Evolutionary conservation across 1,284 basidiomycete species (phyloP).

Genomic region (Xerocomus amazonicus): DNA sequence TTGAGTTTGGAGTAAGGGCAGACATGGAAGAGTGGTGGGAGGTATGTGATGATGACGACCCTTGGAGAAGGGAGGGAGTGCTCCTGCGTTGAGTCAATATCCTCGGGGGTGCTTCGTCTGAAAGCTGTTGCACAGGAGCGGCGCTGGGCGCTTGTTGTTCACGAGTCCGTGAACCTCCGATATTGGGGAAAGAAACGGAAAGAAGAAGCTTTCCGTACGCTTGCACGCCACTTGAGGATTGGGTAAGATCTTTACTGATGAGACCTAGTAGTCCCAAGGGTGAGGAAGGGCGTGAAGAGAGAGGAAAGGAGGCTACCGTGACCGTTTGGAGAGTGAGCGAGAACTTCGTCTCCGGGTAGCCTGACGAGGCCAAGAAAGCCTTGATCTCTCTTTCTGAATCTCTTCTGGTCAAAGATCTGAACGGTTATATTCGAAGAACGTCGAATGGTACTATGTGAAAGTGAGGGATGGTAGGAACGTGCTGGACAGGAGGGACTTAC

Average conservation of each 20-base stretch:
- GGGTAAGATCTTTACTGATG: slow-evolving; percentile 30
- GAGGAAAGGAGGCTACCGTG: slow-evolving; percentile 22
- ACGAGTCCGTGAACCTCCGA: slow-evolving; percentile 21
- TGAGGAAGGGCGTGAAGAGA: slow-evolving; percentile 8
- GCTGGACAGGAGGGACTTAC: slow-evolving; percentile 42
- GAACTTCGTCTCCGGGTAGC: slow-evolving; percentile 26
- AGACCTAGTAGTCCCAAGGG: slow-evolving; percentile 20
- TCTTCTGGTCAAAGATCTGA: slow-evolving; percentile 97
- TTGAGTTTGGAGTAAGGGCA: slow-evolving; percentile 9
- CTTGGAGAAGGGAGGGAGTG: slow-evolving; percentile 22
- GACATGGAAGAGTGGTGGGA: slow-evolving; percentile 21
- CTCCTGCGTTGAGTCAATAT: slow-evolving; percentile 23
- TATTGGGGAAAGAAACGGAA: slow-evolving; percentile 29
- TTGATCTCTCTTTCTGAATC: slow-evolving; percentile 97
- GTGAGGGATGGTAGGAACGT: slow-evolving; percentile 5
- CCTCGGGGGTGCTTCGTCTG: slow-evolving; percentile 11
- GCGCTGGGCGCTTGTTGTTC: slow-evolving; percentile 16
- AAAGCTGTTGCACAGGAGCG: slow-evolving; percentile 15
- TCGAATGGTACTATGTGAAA: slow-evolving; percentile 65
- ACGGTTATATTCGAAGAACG: slow-evolving; percentile 91
- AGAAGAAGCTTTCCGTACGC: slow-evolving; percentile 36
- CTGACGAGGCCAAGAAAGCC: slow-evolving; percentile 52
- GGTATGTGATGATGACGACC: slow-evolving; percentile 14
- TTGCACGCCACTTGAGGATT: slow-evolving; percentile 25
- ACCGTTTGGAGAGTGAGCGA: slow-evolving; percentile 25